Percentiles rank a stretch among this genome's conserved stretches.
Conservation (phyloP, 345 rosid species). For the Excoecaria cochinchinensis region DNA sequence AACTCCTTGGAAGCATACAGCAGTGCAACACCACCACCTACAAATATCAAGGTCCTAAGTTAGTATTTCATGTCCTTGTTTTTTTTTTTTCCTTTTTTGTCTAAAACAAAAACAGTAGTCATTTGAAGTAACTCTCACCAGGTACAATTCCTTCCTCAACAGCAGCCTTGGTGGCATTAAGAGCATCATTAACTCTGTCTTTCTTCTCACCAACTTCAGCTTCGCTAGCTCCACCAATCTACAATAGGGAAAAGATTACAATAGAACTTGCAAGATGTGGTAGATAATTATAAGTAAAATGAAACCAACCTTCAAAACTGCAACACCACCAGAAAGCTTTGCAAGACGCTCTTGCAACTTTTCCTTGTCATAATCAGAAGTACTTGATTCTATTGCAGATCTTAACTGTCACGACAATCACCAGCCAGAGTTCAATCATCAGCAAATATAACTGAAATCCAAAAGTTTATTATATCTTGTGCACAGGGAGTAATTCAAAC, state of each 20-base stretch:
- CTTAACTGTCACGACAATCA: slow-evolving; percentile 27
- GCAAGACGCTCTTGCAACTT: slow-evolving; percentile 28
- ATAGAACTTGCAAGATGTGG: not conserved
- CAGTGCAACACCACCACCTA: slow-evolving; percentile 36
- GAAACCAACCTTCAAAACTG: slow-evolving; percentile 21
- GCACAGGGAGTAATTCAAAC: slow-evolving; percentile 12
- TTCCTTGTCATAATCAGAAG: slow-evolving; percentile 34
- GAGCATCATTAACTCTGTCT: slow-evolving; percentile 34
- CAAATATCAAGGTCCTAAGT: not conserved
- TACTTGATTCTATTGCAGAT: slow-evolving; percentile 33
- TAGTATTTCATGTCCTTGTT: not conserved
- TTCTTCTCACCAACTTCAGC: slow-evolving; percentile 33
- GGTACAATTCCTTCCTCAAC: slow-evolving; percentile 35
- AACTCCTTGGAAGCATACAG: slow-evolving; percentile 32
- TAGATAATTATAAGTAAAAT: not conserved
- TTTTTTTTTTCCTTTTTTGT: too few species aligned
- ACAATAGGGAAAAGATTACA: not conserved
- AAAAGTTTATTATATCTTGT: not conserved
- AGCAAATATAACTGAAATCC: not conserved
- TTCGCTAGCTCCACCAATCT: slow-evolving; percentile 38
- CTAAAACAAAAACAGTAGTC: not conserved
- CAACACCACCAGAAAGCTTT: slow-evolving; percentile 30
- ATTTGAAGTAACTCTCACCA: slow-evolving; percentile 10
- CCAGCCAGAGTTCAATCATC: not conserved
- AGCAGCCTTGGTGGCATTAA: slow-evolving; percentile 35